Conservation (phyloP, 495 filamentous ascomycete genomes). For the Penicillium pulvis region DNA sequence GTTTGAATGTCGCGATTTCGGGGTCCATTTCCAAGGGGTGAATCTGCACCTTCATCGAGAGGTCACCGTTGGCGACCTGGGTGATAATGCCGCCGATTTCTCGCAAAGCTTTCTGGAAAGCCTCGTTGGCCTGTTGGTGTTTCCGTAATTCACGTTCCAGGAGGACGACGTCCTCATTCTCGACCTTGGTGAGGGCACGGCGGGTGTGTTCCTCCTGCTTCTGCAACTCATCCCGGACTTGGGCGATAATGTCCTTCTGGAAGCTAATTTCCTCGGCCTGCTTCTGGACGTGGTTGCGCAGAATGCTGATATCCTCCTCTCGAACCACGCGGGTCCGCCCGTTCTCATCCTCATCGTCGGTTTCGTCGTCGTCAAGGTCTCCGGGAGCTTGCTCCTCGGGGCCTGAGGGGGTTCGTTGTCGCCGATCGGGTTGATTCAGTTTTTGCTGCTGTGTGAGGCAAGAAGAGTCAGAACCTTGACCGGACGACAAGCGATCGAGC, state of each 20-base stretch:
- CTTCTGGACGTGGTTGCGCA: conserved; percentile 75
- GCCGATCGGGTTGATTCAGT: conserved; percentile 32
- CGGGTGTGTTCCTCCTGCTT: conserved; percentile 64
- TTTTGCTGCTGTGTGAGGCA: conserved; percentile 44
- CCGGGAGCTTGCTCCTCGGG: conserved; percentile 32
- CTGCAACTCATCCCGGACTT: conserved; percentile 65
- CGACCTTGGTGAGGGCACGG: conserved; percentile 56
- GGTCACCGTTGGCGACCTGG: conserved; percentile 90
- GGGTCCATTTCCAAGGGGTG: conserved; percentile 98
- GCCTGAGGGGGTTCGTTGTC: conserved; percentile 28
- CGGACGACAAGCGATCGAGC: conserved; percentile 41
- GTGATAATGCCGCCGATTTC: conserved; percentile 98
- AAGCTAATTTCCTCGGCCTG: conserved; percentile 76
- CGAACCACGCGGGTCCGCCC: conserved; percentile 51
- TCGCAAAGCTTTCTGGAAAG: conserved; percentile 94
- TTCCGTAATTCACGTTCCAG: conserved; percentile 93
- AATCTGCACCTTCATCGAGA: conserved; percentile 97
- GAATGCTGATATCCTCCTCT: conserved; percentile 69
- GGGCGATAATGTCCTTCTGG: conserved; percentile 69
- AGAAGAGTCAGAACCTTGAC: conserved; percentile 44
- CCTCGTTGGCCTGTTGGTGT: conserved; percentile 96
- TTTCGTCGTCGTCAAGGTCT: conserved; percentile 44
- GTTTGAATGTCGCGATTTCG: conserved; percentile 99
- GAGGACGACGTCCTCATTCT: conserved; percentile 64
- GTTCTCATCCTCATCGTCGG: conserved; percentile 43